Evolutionary conservation across 2,329 filamentous ascomycete genomes (phyloP).

Genomic region (Monosporascus sp.): DNA sequence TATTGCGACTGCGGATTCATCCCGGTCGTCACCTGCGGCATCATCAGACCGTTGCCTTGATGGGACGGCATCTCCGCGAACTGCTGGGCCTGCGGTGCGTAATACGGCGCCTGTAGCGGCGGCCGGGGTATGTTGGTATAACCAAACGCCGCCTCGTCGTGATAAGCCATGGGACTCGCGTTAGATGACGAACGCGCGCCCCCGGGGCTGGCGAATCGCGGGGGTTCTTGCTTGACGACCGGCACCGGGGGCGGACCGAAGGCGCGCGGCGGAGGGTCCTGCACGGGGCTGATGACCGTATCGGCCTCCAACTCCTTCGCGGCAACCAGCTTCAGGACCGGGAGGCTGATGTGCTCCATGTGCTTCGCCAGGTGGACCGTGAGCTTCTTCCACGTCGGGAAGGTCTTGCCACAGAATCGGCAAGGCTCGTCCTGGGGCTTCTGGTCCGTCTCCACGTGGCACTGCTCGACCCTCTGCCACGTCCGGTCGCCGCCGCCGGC

Average conservation of each 20-base stretch:
- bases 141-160: slow-evolving; percentile 6
- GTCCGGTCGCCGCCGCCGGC: slow-evolving; percentile 56
- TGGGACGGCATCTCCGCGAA: slow-evolving; percentile 12
- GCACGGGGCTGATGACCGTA: slow-evolving; percentile 63
- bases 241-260: slow-evolving; percentile 28
- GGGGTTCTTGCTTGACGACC: slow-evolving; percentile 26
- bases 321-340: slow-evolving; percentile 61
- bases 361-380: slow-evolving; percentile 92
- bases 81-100: slow-evolving; percentile 10
- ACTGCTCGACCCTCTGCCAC: slow-evolving; percentile 73
- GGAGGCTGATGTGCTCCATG: slow-evolving; percentile 87
- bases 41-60: slow-evolving; percentile 16
- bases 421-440: slow-evolving; percentile 73
- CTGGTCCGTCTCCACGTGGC: slow-evolving; percentile 63
- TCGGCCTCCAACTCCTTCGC: slow-evolving; percentile 49
- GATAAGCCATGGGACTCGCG: slow-evolving; percentile 15
- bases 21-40: slow-evolving; percentile 10
- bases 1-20: slow-evolving; percentile 22
- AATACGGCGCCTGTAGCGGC: slow-evolving; percentile 17
- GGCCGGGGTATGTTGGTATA: slow-evolving; percentile 13
- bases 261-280: slow-evolving; percentile 44
- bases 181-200: slow-evolving; percentile 10
- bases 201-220: slow-evolving; percentile 12
- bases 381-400: slow-evolving; percentile 85
- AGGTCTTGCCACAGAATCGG: slow-evolving; percentile 77